Base-by-base conservation (phyloP, 768 basidiomycete genomes). In the Boletus pseudopeckii region DNA sequence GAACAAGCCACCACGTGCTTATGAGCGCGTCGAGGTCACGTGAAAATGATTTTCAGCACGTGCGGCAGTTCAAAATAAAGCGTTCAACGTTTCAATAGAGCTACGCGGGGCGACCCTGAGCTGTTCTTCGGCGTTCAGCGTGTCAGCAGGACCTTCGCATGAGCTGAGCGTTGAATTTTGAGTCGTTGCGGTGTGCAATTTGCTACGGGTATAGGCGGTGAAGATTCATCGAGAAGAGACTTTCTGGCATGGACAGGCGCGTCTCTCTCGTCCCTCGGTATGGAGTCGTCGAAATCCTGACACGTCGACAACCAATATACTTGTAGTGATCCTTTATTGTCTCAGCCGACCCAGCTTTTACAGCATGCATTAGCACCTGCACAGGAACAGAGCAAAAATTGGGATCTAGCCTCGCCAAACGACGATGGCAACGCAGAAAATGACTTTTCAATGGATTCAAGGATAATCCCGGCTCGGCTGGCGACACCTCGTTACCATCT, bases 291-390 rank as follows among this genome's bases (percentile, higher is more conserved):
- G 39, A 48, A 47, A 41, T 32, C 51, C 60, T 68, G 52, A 63
- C 50, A 38, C 52, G 43, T 20, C 17, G 22, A 11, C 24, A 22
- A 24, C 37, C 49, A 14, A 45, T 30, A 58, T 47, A 24, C 30
- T 52, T 54, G 55, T 54, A 83, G 80, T 64, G 77, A 77, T 61
- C 52, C 67, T 24, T 71, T 66, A 22, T 74, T 76, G 56, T 80
- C 81, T n/a, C 83, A 85, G 56, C 74, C 82, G 6, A 80, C 79
- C 18, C 78, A 83, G 51, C 61, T 84, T 38, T 64, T 85, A 46
- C 68, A 76, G 47, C 72, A 79, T 52, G 73, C 80, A 7, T 60
- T 84, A 20, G 68, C 70, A 40, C 49, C 60, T 17, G 47, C 48
- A n/a, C 49, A 51, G 50, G 62, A 63, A 48, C 59, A 54, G 33